Base-by-base conservation (phyloP, 495 filamentous ascomycete species). In the Aspergillus taichungensis region DNA sequence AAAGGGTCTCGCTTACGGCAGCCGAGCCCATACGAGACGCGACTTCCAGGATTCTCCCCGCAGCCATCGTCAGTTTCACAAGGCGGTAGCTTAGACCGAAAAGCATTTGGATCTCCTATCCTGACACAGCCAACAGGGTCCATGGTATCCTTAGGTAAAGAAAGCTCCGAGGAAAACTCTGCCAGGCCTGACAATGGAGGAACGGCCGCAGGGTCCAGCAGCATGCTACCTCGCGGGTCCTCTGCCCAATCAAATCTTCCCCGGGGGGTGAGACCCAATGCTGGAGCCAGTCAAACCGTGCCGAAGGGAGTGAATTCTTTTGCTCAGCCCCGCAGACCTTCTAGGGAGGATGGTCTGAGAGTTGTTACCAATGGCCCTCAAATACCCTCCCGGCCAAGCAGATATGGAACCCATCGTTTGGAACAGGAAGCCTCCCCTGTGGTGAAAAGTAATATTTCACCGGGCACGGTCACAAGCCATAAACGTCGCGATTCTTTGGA, bases 381-480 rank as follows among this genome's bases (percentile, higher is more conserved):
- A 6, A 38, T 74, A 36, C 82, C 83, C 11, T 58, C 66, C 37
- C 66, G 89, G 45, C 89, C 89, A 5, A 96, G 87, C 57, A 73
- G 90, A 72, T 82, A 92, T 50, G 87, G 87, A 8, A 86, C 84
- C 1, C 74, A 82, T 37, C 78, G 80, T 42, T 70, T 94, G 36
- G 66, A 77, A 28, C 63, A 77, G 33, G 74, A 77, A 7, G 70
- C 79, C 6, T 78, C 82, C 8, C 80, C 84, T 11, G 65, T 94
- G 24, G 80, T 94, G 18, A 85, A 84, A 39, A 91, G 86, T 63
- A 90, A 91, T 56, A 64, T 94, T 12, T 61, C 75, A 8, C 62
- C 63, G 31, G 45, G 69, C 30, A 54, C 55, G 24, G 59, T 68
- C 13, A 68, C 62, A 5, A 59, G 64, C 18, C 67, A 75, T 50